Percentiles rank a stretch among this genome's conserved stretches.
Conservation (phyloP, 1,284 basidiomycete genomes). For the Cryptococcus sp. region DNA sequence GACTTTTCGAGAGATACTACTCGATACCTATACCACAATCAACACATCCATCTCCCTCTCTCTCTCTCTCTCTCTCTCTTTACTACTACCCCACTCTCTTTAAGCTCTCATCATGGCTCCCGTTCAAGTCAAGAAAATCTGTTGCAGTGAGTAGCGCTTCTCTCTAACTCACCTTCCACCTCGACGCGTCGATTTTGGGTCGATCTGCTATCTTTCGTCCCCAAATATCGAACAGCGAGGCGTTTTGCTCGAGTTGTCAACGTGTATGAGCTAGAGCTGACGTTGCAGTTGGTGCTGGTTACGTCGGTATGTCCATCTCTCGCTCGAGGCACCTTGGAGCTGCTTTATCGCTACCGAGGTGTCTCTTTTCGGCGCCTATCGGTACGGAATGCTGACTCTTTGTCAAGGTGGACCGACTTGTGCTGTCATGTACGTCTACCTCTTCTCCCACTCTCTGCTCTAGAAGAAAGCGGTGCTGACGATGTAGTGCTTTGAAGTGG, state of each 20-base stretch:
- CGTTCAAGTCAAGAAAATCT: conserved; percentile 73
- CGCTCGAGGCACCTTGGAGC: no score
- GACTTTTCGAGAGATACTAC: no score
- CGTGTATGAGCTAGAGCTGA: background rate
- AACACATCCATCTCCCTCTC: conserved; percentile 2
- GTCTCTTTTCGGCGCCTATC: background rate
- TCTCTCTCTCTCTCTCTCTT: conserved; percentile 1
- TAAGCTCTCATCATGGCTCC: conserved; percentile 40
- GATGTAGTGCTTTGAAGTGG: conserved; percentile 34
- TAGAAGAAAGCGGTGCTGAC: background rate
- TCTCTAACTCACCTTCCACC: no score
- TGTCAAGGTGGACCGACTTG: conserved; percentile 79
- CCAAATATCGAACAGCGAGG: no score
- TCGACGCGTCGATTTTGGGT: no score
- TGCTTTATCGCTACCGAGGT: background rate
- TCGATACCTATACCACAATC: background rate
- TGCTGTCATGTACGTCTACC: conserved; percentile 61
- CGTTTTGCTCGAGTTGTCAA: no score
- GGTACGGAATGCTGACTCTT: conserved; percentile 8
- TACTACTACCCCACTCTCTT: background rate
- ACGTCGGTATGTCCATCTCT: conserved; percentile 67
- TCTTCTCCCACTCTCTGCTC: background rate
- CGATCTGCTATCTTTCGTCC: no score
- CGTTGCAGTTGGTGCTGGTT: conserved; percentile 80
- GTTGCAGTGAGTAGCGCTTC: conserved; percentile 66